Evolutionary conservation across 116 monocot species (phyloP).

Genomic region (Dioscorea cayenensis): DNA sequence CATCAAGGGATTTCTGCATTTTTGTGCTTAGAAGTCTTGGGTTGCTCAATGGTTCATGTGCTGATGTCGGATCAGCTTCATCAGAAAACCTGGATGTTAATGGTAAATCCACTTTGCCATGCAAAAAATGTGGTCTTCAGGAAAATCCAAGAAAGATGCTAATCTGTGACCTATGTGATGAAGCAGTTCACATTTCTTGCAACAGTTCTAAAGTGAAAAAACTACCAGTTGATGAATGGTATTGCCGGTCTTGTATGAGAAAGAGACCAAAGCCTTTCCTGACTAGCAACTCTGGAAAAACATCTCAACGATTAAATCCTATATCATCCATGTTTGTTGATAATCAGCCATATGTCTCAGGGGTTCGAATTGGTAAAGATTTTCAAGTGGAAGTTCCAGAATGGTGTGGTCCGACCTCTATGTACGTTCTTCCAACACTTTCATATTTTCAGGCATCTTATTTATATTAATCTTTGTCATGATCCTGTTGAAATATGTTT

Average conservation of each 20-base stretch:
- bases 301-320: slow-evolving; percentile 15
- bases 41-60: slow-evolving; percentile 13
- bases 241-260: slow-evolving; percentile 39
- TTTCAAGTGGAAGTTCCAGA: slow-evolving; percentile 61
- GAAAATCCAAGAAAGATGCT: slow-evolving; percentile 50
- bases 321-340: slow-evolving; percentile 49
- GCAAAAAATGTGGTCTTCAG: slow-evolving; percentile 34
- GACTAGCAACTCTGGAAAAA: slow-evolving; percentile 11
- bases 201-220: slow-evolving; percentile 26
- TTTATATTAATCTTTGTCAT: background rate
- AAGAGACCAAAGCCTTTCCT: slow-evolving; percentile 24
- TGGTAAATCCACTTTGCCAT: slow-evolving; percentile 13
- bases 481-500: background rate
- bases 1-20: slow-evolving; percentile 40
- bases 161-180: slow-evolving; percentile 63
- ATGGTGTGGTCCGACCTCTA: slow-evolving; percentile 30
- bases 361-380: slow-evolving; percentile 45
- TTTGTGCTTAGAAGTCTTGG: slow-evolving; percentile 24
- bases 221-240: slow-evolving; percentile 43
- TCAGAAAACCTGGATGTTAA: slow-evolving; percentile 11
- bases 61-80: slow-evolving; percentile 2
- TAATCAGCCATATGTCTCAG: slow-evolving; percentile 25
- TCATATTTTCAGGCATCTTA: background rate
- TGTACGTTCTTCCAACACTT: slow-evolving; percentile 21
- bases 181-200: slow-evolving; percentile 62